Base-by-base conservation (phyloP, 2,329 filamentous ascomycete genomes). In the Penicillium sp. region DNA sequence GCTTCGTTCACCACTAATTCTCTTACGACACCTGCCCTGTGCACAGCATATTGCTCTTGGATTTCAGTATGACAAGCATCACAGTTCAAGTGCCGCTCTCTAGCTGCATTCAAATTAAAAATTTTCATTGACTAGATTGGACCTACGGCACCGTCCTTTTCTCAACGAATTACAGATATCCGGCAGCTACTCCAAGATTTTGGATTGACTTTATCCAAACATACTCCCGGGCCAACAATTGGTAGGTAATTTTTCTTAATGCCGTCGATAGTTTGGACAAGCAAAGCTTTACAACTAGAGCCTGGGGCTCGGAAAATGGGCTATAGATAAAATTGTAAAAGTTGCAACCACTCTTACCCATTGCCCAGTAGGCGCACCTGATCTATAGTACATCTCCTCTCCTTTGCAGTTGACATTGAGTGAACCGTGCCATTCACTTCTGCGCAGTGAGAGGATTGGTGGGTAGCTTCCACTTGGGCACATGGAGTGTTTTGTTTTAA, bases 221-320 rank as follows among this genome's bases (percentile, higher is more conserved):
- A 97, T 78, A 90, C 90, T 33, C 92, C 92, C 5, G 93, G 93
- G 11, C 97, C 93, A 0, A 96, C 92, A 0, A 84, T 97, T 61
- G 91, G 91, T 93, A 79, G 59, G 86, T 81, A 7, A 30, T 38
- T 51, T 48, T 8, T 14, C 13, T 4, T 54, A 26, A 38, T 42
- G 3, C 22, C 11, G 0, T 49, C 28, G 14, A 8, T 6, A 6
- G 33, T 22, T n/a, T 28, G n/a, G 3, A 19, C 6, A 11, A 16
- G 10, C 7, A 19, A 30, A 26, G 16, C 45, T 6, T 16, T 49
- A 8, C 33, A 19, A 25, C 48, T 51, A 35, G 48, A 13, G 14
- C 14, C 30, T 14, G n/a, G n/a, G 35, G 6, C 28, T 6, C 35
- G 8, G 30, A 33, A 22, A 16, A 22, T 22, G 19, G 19, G 19